Evolutionary conservation across 768 basidiomycete genomes (phyloP).

Genomic region (Lactifluus hygrophoroides): DNA sequence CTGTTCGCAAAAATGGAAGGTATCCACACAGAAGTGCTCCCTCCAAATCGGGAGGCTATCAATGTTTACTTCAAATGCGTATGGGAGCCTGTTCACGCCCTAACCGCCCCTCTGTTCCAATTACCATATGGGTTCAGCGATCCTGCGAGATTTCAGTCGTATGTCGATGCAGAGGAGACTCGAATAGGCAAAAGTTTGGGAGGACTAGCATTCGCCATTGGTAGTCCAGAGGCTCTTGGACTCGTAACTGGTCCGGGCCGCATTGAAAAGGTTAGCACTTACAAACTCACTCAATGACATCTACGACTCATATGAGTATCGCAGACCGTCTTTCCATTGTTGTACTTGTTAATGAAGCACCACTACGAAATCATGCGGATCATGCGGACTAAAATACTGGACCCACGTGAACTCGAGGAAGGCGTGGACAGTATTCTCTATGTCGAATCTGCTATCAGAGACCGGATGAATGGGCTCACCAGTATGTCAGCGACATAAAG

Average conservation of each 20-base stretch:
- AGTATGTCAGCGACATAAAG: not conserved
- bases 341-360: slow-evolving; percentile 15
- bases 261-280: slow-evolving; percentile 24
- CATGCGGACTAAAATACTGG: too few relatives aligned
- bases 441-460: not conserved
- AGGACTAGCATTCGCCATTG: slow-evolving; percentile 24
- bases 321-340: slow-evolving; percentile 12
- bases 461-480: not conserved
- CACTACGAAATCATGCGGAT: slow-evolving; percentile 19
- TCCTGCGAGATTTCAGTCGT: slow-evolving; percentile 17
- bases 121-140: not conserved
- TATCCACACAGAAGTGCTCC: not conserved
- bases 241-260: slow-evolving; percentile 24
- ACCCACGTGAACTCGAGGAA: not conserved
- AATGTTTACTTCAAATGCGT: not conserved
- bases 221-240: slow-evolving; percentile 23
- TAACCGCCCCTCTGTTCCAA: not conserved
- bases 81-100: slow-evolving; percentile 4
- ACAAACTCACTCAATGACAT: too few relatives aligned
- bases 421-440: not conserved
- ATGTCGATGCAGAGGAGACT: slow-evolving; percentile 23
- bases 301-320: not conserved
- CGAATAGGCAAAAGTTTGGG: slow-evolving; percentile 23
- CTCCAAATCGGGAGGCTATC: slow-evolving; percentile 5
- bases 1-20: slow-evolving; percentile 17